Conservation (phyloP, 2,329 filamentous ascomycete genomes). For the Phyllosticta citriasiana region DNA sequence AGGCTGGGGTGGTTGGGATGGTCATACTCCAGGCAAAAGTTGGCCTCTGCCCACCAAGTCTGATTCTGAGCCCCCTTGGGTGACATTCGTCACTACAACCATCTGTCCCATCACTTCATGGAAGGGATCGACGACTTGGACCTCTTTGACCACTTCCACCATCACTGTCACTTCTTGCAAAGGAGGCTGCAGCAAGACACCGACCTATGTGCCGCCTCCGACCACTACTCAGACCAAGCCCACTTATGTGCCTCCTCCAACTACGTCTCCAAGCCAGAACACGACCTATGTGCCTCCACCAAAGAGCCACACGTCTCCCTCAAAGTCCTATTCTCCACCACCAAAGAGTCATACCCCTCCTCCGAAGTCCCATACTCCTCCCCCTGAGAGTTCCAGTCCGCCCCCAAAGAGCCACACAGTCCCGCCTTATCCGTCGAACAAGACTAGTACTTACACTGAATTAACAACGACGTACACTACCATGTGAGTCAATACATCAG, state of each 20-base stretch:
- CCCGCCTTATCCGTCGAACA: neutral
- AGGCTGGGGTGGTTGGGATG: neutral
- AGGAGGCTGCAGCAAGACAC: slow-evolving; percentile 7
- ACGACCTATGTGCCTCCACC: neutral
- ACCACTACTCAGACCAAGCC: neutral
- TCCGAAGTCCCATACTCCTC: neutral
- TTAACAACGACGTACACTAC: slow-evolving; percentile 12
- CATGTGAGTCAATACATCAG: neutral
- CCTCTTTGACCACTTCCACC: slow-evolving; percentile 9
- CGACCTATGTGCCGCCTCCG: neutral
- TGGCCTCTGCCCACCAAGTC: neutral
- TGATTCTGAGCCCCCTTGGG: neutral
- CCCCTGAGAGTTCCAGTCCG: neutral
- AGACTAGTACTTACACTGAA: slow-evolving; percentile 1
- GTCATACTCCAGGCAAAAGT: neutral
- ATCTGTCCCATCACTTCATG: slow-evolving; percentile 12
- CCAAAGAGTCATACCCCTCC: neutral
- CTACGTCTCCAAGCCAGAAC: neutral
- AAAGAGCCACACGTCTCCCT: neutral
- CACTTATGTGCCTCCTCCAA: neutral
- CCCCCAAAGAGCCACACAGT: neutral
- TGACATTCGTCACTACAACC: slow-evolving; percentile 9
- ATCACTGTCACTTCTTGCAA: slow-evolving; percentile 11
- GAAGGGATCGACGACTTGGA: slow-evolving; percentile 8
- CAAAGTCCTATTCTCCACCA: neutral